These are phyloP conservation scores for Hypoxylon sp. DNA, from an alignment of 2,329 filamentous ascomycete species.

Conservation along the genomic window DNA sequence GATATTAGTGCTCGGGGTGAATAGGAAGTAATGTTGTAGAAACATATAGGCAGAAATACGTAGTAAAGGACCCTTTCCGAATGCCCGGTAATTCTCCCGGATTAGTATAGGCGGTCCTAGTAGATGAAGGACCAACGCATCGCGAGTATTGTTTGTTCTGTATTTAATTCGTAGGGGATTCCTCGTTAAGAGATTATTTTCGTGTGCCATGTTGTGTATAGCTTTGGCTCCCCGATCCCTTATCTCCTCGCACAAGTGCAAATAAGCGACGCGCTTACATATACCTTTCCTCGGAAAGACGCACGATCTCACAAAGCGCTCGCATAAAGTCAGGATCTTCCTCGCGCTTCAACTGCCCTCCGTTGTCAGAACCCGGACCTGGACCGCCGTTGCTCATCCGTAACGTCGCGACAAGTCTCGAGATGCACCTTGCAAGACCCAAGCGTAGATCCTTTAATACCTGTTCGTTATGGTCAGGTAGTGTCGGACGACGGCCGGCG, in stretches of 20 bases:
- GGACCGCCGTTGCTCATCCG: slow-evolving; percentile 43
- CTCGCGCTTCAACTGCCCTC: slow-evolving; percentile 40
- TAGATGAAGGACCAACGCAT: neutral
- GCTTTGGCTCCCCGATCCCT: neutral
- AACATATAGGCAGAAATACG: slow-evolving; percentile 14
- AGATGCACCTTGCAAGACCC: slow-evolving; percentile 67
- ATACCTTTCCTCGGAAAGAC: slow-evolving; percentile 57
- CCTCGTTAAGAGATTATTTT: neutral
- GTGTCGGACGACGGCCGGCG: slow-evolving; percentile 20
- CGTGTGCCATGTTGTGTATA: neutral
- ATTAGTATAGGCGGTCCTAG: neutral
- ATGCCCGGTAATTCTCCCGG: neutral
- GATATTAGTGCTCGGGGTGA: slow-evolving; percentile 4
- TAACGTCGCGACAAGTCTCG: slow-evolving; percentile 66
- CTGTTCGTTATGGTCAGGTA: slow-evolving; percentile 42
- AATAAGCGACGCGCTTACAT: slow-evolving; percentile 24
- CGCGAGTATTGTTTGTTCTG: neutral
- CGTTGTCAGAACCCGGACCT: slow-evolving; percentile 14
- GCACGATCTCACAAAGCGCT: slow-evolving; percentile 61
- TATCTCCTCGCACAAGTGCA: neutral
- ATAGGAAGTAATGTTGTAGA: slow-evolving; percentile 9
- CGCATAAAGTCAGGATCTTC: slow-evolving; percentile 59
- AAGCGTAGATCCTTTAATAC: slow-evolving; percentile 60
- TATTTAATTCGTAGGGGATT: slow-evolving; percentile 2
- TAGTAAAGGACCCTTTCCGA: slow-evolving; percentile 3